phyloP scores from a whole-genome alignment of 768 basidiomycete genomes.

The Favolaschia claudopus region DNA sequence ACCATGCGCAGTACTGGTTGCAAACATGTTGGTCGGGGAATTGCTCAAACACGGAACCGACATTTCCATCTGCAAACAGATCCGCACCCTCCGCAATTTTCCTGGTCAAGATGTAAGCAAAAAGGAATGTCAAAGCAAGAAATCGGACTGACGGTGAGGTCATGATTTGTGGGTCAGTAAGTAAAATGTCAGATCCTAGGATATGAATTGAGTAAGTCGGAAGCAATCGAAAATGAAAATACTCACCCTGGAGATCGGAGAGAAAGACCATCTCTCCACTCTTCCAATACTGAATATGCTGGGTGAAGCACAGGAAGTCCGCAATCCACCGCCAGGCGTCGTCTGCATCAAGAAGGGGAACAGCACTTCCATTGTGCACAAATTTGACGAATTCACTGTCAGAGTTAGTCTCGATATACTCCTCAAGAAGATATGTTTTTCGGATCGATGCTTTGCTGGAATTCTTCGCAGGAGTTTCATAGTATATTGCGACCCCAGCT shows the following conservation, averaged over 20 bases:
- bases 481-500: too few relatives aligned
- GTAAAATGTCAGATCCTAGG: not conserved
- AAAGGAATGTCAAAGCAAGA: not conserved
- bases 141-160: not conserved
- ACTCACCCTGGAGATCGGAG: conserved; percentile 6
- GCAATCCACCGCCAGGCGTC: too few relatives aligned
- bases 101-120: too few relatives aligned
- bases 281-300: conserved; percentile 3
- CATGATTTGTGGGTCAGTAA: conserved; percentile 11
- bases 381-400: too few relatives aligned
- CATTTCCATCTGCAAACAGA: conserved; percentile 7
- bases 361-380: too few relatives aligned
- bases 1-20: conserved; percentile 9
- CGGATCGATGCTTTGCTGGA: too few relatives aligned
- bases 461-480: too few relatives aligned
- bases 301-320: not conserved
- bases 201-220: too few relatives aligned
- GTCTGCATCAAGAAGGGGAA: too few relatives aligned
- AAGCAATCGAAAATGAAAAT: too few relatives aligned
- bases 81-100: not conserved
- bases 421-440: too few relatives aligned
- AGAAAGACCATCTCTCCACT: not conserved
- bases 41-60: not conserved
- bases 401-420: too few relatives aligned
- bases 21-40: conserved; percentile 6